Evolutionary conservation across 495 filamentous ascomycete species (phyloP).

Genomic region (Extremus antarcticus): DNA sequence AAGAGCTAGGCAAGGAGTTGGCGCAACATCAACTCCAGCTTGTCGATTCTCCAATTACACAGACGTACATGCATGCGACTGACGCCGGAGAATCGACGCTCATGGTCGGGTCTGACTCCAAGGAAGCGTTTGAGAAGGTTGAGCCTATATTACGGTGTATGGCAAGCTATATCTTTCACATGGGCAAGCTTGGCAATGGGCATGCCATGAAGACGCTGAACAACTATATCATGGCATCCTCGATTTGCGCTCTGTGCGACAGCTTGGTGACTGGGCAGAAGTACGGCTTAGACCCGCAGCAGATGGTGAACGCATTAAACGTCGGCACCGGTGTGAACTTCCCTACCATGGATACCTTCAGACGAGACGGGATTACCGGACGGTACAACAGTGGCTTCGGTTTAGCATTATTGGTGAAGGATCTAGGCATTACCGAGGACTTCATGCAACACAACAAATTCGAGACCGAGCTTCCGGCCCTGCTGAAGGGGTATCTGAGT

Average conservation of each 20-base stretch:
- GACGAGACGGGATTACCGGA: slow-evolving; percentile 17
- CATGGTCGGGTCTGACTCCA: slow-evolving; percentile 14
- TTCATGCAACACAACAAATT: slow-evolving; percentile 23
- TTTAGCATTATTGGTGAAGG: slow-evolving; percentile 24
- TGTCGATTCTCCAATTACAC: slow-evolving; percentile 25
- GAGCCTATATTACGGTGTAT: slow-evolving; percentile 22
- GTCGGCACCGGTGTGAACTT: slow-evolving; percentile 26
- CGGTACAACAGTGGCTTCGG: slow-evolving; percentile 22
- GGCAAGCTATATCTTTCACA: slow-evolving; percentile 18
- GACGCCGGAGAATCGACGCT: slow-evolving; percentile 24
- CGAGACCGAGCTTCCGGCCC: slow-evolving; percentile 17
- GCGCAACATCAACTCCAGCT: slow-evolving; percentile 21
- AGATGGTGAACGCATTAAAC: slow-evolving; percentile 27
- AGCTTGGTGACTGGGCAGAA: slow-evolving; percentile 24
- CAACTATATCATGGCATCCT: slow-evolving; percentile 24
- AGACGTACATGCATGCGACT: slow-evolving; percentile 24
- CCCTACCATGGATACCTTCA: slow-evolving; percentile 23
- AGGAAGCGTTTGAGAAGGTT: slow-evolving; percentile 20
- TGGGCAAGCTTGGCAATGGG: slow-evolving; percentile 22
- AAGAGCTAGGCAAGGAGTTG: slow-evolving; percentile 20
- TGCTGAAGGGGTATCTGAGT: slow-evolving; percentile 13
- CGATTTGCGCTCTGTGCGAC: slow-evolving; percentile 24
- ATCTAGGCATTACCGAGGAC: slow-evolving; percentile 25
- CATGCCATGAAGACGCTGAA: slow-evolving; percentile 30
- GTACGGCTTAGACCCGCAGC: slow-evolving; percentile 25